A percentile compares a stretch with the other conserved stretches of the same genome.
Evolutionary conservation across 805 yeast species (phyloP).

Genomic region (Candida corydali): DNA sequence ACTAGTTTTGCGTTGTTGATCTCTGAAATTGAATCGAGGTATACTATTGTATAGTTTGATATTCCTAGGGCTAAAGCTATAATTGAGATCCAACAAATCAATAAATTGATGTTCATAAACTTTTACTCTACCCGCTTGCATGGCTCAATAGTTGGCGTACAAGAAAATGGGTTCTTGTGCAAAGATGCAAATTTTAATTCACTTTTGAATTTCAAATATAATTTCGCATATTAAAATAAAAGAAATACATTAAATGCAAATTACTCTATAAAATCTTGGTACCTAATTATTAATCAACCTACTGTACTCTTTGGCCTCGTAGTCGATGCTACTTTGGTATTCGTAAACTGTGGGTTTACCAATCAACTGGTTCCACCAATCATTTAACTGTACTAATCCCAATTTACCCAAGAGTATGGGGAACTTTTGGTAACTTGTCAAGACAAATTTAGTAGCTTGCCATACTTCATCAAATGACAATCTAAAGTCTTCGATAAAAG

Average conservation of each 20-base stretch:
- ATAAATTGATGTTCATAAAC: slow-evolving; percentile 1
- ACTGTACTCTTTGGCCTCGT: slow-evolving; percentile 9
- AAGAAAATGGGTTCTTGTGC: no score
- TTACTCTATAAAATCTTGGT: no score
- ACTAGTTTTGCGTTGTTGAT: background rate
- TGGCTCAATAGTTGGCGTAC: no score
- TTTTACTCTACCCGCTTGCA: no score
- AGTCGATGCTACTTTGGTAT: slow-evolving; percentile 10
- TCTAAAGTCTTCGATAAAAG: slow-evolving; percentile 41
- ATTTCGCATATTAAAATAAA: no score
- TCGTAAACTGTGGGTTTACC: slow-evolving; percentile 44
- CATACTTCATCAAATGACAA: slow-evolving; percentile 49
- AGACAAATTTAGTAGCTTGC: slow-evolving; percentile 62
- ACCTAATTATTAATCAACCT: slow-evolving; percentile 8
- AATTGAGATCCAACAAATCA: background rate
- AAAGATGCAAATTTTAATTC: no score
- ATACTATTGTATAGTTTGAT: background rate
- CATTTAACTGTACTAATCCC: slow-evolving; percentile 43
- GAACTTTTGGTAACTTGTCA: slow-evolving; percentile 60
- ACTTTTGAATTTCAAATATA: no score
- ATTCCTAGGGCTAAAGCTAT: background rate
- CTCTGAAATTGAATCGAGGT: slow-evolving; percentile 1
- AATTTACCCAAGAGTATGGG: slow-evolving; percentile 60
- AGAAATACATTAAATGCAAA: no score
- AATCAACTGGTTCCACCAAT: slow-evolving; percentile 70